Conservation (phyloP, 1,284 basidiomycete genomes). For the Trichosporon coremiiforme region DNA sequence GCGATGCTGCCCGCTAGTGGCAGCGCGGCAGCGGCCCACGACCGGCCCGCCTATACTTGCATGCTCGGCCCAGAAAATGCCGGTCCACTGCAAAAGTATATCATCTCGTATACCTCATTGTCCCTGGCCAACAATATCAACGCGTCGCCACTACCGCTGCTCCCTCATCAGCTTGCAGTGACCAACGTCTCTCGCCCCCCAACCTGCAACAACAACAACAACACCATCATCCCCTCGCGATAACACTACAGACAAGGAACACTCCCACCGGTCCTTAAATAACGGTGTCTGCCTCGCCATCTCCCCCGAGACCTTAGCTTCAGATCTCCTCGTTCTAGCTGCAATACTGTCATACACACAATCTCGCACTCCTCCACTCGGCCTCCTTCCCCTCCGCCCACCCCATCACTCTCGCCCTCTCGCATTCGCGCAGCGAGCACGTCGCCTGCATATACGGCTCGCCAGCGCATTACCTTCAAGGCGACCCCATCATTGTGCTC, state of each 20-base stretch:
- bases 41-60: not conserved
- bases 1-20: not conserved
- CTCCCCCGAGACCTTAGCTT: not conserved
- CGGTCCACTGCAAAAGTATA: slow-evolving; percentile 11
- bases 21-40: not conserved
- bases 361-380: not conserved
- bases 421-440: not conserved
- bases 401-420: not conserved
- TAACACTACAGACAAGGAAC: not conserved
- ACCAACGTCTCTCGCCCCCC: not conserved
- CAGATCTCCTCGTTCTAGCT: not conserved
- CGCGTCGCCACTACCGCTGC: slow-evolving; percentile 11
- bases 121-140: slow-evolving; percentile 3
- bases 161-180: not conserved
- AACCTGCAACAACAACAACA: not conserved
- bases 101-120: not conserved
- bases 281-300: not conserved
- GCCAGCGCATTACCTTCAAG: not conserved
- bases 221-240: not conserved
- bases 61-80: not conserved
- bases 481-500: not conserved
- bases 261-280: not conserved
- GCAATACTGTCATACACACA: not conserved
- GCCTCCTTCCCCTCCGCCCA: not conserved
- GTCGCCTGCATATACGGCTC: not conserved